Percentiles rank a stretch among this genome's conserved stretches.
phyloP scores from a whole-genome alignment of 2,329 filamentous ascomycete species.

The Lasiodiplodia sp. region DNA sequence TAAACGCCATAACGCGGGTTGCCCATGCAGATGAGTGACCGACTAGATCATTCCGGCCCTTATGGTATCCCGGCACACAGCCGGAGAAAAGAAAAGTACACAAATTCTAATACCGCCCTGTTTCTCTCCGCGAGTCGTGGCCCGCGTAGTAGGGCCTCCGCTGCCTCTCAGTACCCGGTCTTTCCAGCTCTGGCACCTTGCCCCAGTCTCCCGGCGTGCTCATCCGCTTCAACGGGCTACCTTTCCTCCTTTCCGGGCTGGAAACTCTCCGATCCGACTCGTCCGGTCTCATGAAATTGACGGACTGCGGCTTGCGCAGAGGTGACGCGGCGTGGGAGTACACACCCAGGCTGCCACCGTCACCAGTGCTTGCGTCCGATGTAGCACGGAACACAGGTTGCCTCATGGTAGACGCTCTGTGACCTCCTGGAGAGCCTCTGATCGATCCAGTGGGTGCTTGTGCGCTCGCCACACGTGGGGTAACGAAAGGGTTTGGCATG shows the following conservation, averaged over 20 bases:
- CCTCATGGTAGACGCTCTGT: constrained; percentile 53
- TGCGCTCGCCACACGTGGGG: constrained; percentile 1
- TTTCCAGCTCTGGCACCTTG: constrained; percentile 14
- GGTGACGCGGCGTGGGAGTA: constrained; percentile 83
- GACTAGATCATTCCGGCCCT: neutral
- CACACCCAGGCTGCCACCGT: constrained; percentile 81
- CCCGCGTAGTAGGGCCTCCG: constrained; percentile 9
- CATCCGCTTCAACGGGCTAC: constrained; percentile 54
- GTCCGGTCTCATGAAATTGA: constrained; percentile 53
- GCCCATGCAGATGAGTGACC: neutral
- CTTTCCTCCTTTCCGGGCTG: constrained; percentile 47
- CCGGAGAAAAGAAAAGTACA: neutral
- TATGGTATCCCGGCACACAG: neutral
- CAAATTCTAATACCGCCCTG: constrained; percentile 1
- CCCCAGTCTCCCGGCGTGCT: constrained; percentile 43
- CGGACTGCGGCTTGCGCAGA: constrained; percentile 77
- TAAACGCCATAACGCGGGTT: neutral
- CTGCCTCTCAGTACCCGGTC: constrained; percentile 14
- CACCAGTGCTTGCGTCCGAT: constrained; percentile 51
- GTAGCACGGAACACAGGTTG: constrained; percentile 58
- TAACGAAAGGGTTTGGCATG: constrained; percentile 33
- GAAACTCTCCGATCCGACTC: constrained; percentile 40
- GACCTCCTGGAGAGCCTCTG: constrained; percentile 54
- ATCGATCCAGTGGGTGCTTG: constrained; percentile 46
- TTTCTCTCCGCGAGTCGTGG: neutral